These are phyloP conservation scores for Neurospora africana DNA, from an alignment of 495 filamentous ascomycete species.

Conservation along the genomic window DNA sequence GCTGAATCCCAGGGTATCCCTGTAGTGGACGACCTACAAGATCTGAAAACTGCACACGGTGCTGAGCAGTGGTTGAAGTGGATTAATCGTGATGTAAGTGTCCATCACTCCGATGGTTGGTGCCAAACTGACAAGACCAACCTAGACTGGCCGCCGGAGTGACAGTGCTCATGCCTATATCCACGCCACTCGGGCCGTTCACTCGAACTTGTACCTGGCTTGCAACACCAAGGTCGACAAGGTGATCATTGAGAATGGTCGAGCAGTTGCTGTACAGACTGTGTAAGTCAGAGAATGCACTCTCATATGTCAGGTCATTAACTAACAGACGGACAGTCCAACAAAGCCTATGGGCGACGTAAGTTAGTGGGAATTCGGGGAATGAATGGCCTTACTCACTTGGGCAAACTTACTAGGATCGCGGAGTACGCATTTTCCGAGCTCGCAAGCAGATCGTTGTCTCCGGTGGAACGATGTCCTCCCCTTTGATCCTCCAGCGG, in stretches of 20 bases:
- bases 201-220: conserved; percentile 63
- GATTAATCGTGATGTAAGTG: conserved; percentile 55
- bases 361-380: not conserved
- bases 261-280: conserved; percentile 51
- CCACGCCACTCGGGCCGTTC: conserved; percentile 53
- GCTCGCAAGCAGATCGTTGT: conserved; percentile 73
- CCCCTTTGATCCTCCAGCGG: conserved; percentile 67
- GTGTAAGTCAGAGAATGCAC: conserved; percentile 20
- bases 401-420: conserved; percentile 21
- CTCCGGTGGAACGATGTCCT: conserved; percentile 69
- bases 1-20: conserved; percentile 69
- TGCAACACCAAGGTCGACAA: conserved; percentile 79
- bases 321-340: conserved; percentile 15
- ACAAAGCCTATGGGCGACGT: conserved; percentile 28
- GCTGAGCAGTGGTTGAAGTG: conserved; percentile 55
- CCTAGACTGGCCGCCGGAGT: conserved; percentile 52
- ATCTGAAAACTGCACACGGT: conserved; percentile 52
- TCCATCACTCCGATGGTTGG: conserved; percentile 1
- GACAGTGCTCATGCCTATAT: conserved; percentile 72
- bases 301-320: not conserved
- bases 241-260: conserved; percentile 61
- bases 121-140: not conserved
- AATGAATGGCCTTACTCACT: conserved; percentile 6
- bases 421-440: conserved; percentile 39
- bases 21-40: conserved; percentile 57